phyloP scores from a whole-genome alignment of 371 early-diverging fungal genomes.

The Haplosporangium sp. region DNA sequence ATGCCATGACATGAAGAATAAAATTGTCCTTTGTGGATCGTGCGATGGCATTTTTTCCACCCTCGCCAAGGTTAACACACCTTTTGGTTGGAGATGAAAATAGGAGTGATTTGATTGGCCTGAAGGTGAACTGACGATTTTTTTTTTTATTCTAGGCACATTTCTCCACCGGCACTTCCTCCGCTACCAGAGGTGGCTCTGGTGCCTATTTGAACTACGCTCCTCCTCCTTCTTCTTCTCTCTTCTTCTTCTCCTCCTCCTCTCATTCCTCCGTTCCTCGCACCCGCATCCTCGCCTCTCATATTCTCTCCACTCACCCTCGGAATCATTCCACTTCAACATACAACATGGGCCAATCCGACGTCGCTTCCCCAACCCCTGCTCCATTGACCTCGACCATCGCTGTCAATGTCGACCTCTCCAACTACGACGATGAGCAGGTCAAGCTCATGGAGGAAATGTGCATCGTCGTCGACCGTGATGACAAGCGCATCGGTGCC shows the following conservation, averaged over 20 bases:
- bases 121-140: conserved; percentile 22
- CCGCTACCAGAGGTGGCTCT: background rate
- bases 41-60: too few relatives aligned
- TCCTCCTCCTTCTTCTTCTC: background rate
- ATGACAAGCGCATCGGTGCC: conserved; percentile 87
- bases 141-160: conserved; percentile 9
- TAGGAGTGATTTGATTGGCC: conserved; percentile 23
- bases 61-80: too few relatives aligned
- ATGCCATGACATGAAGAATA: too few relatives aligned
- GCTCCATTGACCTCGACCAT: conserved; percentile 52
- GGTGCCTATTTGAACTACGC: background rate
- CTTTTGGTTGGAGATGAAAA: conserved; percentile 1
- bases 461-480: conserved; percentile 93
- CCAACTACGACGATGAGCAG: conserved; percentile 85
- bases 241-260: conserved; percentile 7
- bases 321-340: conserved; percentile 7
- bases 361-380: conserved; percentile 27
- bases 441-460: conserved; percentile 95
- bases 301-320: conserved; percentile 5
- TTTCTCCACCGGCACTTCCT: background rate
- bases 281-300: background rate
- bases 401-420: conserved; percentile 70
- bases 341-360: conserved; percentile 49
- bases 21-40: too few relatives aligned
- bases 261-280: background rate